Evolutionary conservation across 2,329 filamentous ascomycete species (phyloP).

Genomic region (Aureobasidium sp.): DNA sequence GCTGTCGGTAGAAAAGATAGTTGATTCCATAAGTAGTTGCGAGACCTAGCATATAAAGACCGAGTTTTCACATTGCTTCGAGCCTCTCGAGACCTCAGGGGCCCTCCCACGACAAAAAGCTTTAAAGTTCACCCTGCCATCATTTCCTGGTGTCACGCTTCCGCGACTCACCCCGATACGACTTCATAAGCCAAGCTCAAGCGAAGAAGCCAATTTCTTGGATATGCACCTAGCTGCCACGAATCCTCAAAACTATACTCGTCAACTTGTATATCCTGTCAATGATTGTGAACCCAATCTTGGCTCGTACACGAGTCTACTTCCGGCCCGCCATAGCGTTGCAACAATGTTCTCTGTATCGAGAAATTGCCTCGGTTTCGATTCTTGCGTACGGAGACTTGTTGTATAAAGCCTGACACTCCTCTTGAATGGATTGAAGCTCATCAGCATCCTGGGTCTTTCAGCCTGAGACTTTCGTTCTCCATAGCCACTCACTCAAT

Average conservation of each 20-base stretch:
- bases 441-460: not conserved
- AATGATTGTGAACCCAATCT: not conserved
- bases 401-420: not conserved
- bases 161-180: not conserved
- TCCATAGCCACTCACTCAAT: not conserved
- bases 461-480: not conserved
- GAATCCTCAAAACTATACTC: not conserved
- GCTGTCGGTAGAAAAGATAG: not conserved
- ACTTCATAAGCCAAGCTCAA: not conserved
- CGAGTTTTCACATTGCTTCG: not conserved
- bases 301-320: not conserved
- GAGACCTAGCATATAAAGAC: not conserved
- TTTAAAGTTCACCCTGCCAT: slow-evolving; percentile 1
- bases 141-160: not conserved
- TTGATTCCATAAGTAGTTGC: not conserved
- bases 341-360: not conserved
- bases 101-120: not conserved
- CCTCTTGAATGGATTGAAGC: not conserved
- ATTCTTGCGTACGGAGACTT: not conserved
- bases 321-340: not conserved
- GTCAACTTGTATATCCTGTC: not conserved
- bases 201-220: slow-evolving; percentile 2
- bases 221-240: slow-evolving; percentile 9
- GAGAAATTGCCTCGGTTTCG: not conserved
- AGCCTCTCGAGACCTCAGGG: not conserved